Evolutionary conservation across 345 rosid genomes (phyloP).

Genomic region (Eucalyptus cladocalyx): DNA sequence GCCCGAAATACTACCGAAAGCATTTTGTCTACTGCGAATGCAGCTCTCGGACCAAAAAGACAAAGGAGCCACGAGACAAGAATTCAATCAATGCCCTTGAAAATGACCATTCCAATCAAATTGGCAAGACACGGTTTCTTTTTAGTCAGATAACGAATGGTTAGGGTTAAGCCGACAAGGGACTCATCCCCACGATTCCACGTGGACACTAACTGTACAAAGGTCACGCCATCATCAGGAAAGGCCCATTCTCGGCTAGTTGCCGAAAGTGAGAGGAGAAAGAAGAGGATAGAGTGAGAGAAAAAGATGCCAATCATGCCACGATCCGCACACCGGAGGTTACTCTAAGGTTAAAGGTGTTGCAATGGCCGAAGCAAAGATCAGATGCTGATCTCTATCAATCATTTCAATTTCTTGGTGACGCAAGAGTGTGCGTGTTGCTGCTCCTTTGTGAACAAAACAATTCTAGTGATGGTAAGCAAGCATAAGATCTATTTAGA

Average conservation of each 20-base stretch:
- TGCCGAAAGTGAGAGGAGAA: background rate
- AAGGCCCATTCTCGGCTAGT: background rate
- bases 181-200: background rate
- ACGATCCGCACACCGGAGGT: background rate
- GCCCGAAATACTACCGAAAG: background rate
- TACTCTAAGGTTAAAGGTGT: background rate
- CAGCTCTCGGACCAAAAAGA: background rate
- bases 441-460: background rate
- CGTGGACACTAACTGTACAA: background rate
- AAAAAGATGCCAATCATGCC: background rate
- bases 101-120: background rate
- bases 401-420: background rate
- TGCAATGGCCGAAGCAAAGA: background rate
- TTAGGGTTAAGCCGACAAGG: background rate
- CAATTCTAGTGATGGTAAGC: background rate
- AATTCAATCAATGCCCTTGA: background rate
- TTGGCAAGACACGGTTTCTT: background rate
- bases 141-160: background rate
- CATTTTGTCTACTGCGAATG: background rate
- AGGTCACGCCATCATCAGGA: background rate
- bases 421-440: background rate
- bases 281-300: background rate
- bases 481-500: background rate
- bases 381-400: background rate
- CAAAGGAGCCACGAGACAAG: background rate